These are phyloP conservation scores for Geotrichum fermentans DNA, from an alignment of 1,139 yeast species.

Conservation along the genomic window DNA sequence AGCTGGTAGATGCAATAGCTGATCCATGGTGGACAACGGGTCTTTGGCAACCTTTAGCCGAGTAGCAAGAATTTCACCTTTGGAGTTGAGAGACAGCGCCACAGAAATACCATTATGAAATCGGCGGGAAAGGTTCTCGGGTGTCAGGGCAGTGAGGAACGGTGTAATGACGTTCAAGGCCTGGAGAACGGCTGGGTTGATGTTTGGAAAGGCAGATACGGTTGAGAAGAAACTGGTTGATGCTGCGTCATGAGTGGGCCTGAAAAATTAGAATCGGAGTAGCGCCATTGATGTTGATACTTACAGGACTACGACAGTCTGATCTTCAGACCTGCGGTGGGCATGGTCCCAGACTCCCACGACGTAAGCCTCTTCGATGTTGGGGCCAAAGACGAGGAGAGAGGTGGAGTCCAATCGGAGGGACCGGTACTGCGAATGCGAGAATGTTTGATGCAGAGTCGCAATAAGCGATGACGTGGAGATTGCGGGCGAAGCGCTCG, in stretches of 20 bases:
- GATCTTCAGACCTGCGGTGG: conserved; percentile 40
- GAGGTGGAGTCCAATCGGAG: conserved; percentile 37
- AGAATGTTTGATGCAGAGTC: conserved; percentile 37
- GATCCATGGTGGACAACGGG: conserved; percentile 35
- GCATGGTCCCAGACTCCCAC: conserved; percentile 41
- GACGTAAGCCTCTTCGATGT: conserved; percentile 36
- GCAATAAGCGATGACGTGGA: conserved; percentile 38
- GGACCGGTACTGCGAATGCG: conserved; percentile 31
- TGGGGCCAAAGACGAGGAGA: conserved; percentile 33
- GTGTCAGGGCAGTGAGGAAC: conserved; percentile 39
- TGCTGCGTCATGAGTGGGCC: conserved; percentile 25
- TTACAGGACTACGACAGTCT: conserved; percentile 37
- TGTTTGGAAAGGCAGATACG: conserved; percentile 36
- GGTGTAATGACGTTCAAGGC: conserved; percentile 39
- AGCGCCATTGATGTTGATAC: conserved; percentile 18
- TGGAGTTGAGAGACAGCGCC: conserved; percentile 32
- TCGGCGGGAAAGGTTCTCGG: conserved; percentile 36
- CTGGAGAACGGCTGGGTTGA: conserved; percentile 36
- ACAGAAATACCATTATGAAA: conserved; percentile 39
- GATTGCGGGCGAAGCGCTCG: conserved; percentile 31
- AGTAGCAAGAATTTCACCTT: conserved; percentile 36
- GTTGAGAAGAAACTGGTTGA: conserved; percentile 29
- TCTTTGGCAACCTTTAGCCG: conserved; percentile 34
- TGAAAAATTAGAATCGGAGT: conserved; percentile 3
- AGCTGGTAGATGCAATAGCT: conserved; percentile 33